Evolutionary conservation across 441 rosid genomes (phyloP), one percentile per base, ranked within the genome.

Genomic region (Kokia cookei): DNA sequence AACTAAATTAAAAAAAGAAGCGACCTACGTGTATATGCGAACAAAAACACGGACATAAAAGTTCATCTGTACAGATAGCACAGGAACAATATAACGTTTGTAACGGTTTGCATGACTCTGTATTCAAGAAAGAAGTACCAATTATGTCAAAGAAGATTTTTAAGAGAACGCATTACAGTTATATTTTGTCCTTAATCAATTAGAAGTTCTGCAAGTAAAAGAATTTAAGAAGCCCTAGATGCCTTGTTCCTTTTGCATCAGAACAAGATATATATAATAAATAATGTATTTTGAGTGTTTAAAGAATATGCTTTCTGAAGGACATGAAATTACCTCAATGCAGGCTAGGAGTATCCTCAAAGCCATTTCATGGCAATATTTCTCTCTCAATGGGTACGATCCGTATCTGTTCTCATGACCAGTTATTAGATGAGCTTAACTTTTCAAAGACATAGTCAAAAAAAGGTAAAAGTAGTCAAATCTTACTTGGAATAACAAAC

Each of bases 401-500:
- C 97, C 97, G 78, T 96, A 96, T 82, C 99, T 96, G 78, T 78
- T 53, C 67, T 35, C 65, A 75, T 12, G 77, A 69, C 67, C 35
- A 75, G 53, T 71, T 42, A 74, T 54, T 69, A 62, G 32, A 72
- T 59, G 65, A 76, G 77, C 62, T 11, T 5, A 75, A 26, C 22
- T 63, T 71, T 22, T 58, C 35, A 72, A 79, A 74, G 27, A 51
- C 15, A 61, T 14, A 26, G 14, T 63, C 68, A 22, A 71, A 64
- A 53, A 71, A 68, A 70, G 76, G 50, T 75, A 48, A 62, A 22
- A 74, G 50, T 26, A 64, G 9, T 66, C 64, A 7, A 58, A 77
- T 80, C 98, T 89, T 91, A 96, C 99, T 96, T 96, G 84, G 99
- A 92, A 86, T 92, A 96, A 91, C 98, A 96, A 84, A 89, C 99